phyloP scores from a whole-genome alignment of 2,329 filamentous ascomycete genomes.

The Penicillium oxalicum region DNA sequence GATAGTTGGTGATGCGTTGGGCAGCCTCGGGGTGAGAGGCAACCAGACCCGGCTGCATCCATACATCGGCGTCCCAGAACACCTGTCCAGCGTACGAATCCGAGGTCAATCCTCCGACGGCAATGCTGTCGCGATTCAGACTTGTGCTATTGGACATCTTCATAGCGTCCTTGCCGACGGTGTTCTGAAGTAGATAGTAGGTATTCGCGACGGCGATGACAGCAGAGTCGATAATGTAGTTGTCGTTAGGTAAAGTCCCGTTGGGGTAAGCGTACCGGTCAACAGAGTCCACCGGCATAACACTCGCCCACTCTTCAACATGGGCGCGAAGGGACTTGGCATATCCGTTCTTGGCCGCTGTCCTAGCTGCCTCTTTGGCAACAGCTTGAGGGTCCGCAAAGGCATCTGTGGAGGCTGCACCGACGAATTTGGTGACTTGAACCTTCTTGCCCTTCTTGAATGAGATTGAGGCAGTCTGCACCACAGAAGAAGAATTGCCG shows the following conservation, averaged over 20 bases:
- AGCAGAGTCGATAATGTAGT: conserved; percentile 50
- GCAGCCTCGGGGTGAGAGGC: conserved; percentile 57
- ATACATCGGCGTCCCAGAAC: conserved; percentile 63
- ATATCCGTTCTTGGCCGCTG: conserved; percentile 51
- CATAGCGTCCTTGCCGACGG: conserved; percentile 49
- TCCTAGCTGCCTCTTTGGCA: conserved; percentile 51
- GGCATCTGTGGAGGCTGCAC: conserved; percentile 62
- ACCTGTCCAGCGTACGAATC: conserved; percentile 62
- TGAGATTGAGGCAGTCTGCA: conserved; percentile 52
- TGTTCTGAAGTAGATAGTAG: conserved; percentile 47
- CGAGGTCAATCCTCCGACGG: conserved; percentile 62
- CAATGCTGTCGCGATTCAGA: conserved; percentile 58
- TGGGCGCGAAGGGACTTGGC: conserved; percentile 52
- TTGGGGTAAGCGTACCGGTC: conserved; percentile 57
- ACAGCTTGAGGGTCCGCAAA: conserved; percentile 53
- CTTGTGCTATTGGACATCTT: conserved; percentile 44
- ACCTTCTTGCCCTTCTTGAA: conserved; percentile 50
- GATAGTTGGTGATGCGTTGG: conserved; percentile 60
- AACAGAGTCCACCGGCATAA: conserved; percentile 57
- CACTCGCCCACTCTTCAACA: conserved; percentile 54
- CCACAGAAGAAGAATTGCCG: conserved; percentile 58
- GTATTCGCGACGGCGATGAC: conserved; percentile 45
- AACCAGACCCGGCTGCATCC: conserved; percentile 63
- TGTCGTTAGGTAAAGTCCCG: conserved; percentile 53
- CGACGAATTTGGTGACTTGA: conserved; percentile 61